A percentile compares a stretch with the other conserved stretches of the same genome.
Conservation (phyloP, 1,284 basidiomycete species). For the Moesziomyces antarcticus region DNA sequence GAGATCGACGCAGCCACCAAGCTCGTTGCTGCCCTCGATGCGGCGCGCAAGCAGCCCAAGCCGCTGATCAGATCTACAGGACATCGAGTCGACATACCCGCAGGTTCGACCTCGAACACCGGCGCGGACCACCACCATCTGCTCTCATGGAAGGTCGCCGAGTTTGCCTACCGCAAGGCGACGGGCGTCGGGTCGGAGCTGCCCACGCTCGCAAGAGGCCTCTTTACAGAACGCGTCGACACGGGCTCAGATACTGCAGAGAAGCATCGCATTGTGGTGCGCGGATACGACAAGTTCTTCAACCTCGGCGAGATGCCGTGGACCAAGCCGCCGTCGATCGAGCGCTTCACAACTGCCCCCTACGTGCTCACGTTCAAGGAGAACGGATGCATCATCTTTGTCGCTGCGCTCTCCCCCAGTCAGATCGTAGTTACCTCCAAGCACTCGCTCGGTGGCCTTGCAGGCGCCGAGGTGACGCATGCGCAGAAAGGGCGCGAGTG, state of each 20-base stretch:
- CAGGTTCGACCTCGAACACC: background rate
- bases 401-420: constrained; percentile 81
- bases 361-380: constrained; percentile 93
- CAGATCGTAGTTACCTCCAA: constrained; percentile 91
- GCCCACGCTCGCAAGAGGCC: constrained; percentile 64
- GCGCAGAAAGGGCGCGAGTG: constrained; percentile 83
- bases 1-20: constrained; percentile 26
- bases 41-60: constrained; percentile 29
- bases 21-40: constrained; percentile 42
- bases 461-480: constrained; percentile 71
- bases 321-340: constrained; percentile 72
- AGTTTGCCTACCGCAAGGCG: constrained; percentile 66
- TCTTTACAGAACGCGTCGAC: constrained; percentile 56
- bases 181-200: constrained; percentile 51
- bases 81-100: constrained; percentile 14
- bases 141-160: constrained; percentile 62
- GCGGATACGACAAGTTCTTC: constrained; percentile 99
- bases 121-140: constrained; percentile 31
- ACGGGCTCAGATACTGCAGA: constrained; percentile 24
- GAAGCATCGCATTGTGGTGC: constrained; percentile 79
- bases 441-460: constrained; percentile 71
- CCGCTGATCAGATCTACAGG: constrained; percentile 49
- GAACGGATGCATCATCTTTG: constrained; percentile 98
- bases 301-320: constrained; percentile 95
- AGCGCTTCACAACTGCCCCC: constrained; percentile 77